These are phyloP conservation scores for Penicillium crystallinum DNA, from an alignment of 495 filamentous ascomycete genomes.

Conservation along the genomic window DNA sequence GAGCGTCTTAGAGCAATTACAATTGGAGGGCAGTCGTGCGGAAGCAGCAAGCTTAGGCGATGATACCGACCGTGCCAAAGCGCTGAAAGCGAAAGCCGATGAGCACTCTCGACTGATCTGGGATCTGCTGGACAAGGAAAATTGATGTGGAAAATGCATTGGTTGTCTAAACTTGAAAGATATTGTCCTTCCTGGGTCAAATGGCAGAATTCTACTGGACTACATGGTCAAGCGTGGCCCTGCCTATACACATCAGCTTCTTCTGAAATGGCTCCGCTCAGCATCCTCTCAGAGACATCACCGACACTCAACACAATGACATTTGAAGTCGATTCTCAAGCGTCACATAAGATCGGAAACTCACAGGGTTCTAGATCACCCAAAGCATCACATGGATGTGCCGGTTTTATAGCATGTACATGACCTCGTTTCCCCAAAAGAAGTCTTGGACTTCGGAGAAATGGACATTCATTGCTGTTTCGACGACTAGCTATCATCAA, in stretches of 20 bases:
- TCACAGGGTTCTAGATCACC: neutral
- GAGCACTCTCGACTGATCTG: slow-evolving; percentile 33
- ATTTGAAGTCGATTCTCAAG: neutral
- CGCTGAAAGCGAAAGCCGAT: slow-evolving; percentile 7
- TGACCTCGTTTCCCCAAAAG: neutral
- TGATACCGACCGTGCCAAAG: slow-evolving; percentile 1
- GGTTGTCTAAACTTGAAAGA: neutral
- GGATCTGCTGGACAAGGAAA: slow-evolving; percentile 33
- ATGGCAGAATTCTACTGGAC: neutral
- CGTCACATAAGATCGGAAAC: neutral
- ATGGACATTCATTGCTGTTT: neutral
- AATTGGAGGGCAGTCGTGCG: slow-evolving; percentile 35
- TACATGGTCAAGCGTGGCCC: neutral
- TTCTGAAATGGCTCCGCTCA: neutral
- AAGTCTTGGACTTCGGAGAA: neutral
- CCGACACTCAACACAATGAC: too few relatives aligned
- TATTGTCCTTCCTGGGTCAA: neutral
- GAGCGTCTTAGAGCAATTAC: slow-evolving; percentile 59
- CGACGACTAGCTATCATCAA: neutral
- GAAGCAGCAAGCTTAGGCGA: slow-evolving; percentile 3
- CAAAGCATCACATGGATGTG: neutral
- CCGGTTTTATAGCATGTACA: too few relatives aligned
- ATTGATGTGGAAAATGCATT: slow-evolving; percentile 1
- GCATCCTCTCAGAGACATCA: neutral
- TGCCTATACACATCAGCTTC: neutral